Percentiles rank a stretch among this genome's conserved stretches.
These are phyloP conservation scores for Xylaria digitata DNA, from an alignment of 2,329 filamentous ascomycete species.

Conservation along the genomic window DNA sequence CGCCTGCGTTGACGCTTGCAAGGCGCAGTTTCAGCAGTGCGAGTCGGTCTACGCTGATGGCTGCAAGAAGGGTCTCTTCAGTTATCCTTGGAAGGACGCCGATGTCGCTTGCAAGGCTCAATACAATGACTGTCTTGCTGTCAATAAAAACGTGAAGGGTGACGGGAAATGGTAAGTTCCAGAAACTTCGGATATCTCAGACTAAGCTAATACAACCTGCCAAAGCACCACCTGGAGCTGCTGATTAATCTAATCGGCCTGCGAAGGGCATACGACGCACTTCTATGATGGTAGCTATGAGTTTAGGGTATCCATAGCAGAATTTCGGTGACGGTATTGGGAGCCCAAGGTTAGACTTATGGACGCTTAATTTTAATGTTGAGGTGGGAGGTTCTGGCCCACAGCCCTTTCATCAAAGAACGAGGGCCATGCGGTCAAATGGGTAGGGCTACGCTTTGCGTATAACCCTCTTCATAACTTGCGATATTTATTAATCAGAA, in stretches of 20 bases:
- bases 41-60: conserved; percentile 61
- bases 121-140: conserved; percentile 60
- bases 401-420: neutral
- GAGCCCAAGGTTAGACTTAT: neutral
- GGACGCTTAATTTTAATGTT: conserved; percentile 27
- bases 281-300: neutral
- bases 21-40: conserved; percentile 63
- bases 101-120: conserved; percentile 60
- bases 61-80: conserved; percentile 53
- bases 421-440: neutral
- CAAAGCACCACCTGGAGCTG: conserved; percentile 40
- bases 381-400: neutral
- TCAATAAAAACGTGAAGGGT: conserved; percentile 55
- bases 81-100: conserved; percentile 48
- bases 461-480: neutral
- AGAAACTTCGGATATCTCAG: too few relatives aligned
- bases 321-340: neutral
- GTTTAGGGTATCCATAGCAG: neutral
- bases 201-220: too few relatives aligned
- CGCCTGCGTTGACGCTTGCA: conserved; percentile 65
- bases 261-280: neutral
- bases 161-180: conserved; percentile 52
- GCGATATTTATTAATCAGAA: neutral
- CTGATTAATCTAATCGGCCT: neutral
- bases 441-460: too few relatives aligned